Evolutionary conservation across 2,329 filamentous ascomycete genomes (phyloP).

Genomic region (Alternaria sp.): DNA sequence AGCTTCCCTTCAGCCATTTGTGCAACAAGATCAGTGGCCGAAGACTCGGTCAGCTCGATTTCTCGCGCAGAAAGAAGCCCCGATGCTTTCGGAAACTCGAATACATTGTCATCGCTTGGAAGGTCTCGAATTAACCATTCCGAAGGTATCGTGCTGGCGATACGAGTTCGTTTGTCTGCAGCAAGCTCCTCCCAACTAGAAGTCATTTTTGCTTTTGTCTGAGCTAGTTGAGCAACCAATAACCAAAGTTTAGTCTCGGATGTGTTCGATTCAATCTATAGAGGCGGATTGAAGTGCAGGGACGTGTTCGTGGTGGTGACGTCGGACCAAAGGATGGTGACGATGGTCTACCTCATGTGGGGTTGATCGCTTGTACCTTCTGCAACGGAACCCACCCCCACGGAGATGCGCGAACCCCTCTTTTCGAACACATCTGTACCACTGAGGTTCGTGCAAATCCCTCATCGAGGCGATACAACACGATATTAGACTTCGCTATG

Average conservation of each 20-base stretch:
- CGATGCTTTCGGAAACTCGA: slow-evolving; percentile 27
- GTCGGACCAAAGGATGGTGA: neutral
- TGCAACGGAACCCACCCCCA: neutral
- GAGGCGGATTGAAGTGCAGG: neutral
- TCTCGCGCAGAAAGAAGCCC: slow-evolving; percentile 37
- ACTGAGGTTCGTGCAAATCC: neutral
- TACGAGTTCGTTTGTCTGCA: slow-evolving; percentile 28
- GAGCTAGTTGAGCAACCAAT: neutral
- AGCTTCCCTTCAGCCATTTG: slow-evolving; percentile 25
- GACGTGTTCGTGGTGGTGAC: neutral
- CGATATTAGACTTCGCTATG: neutral
- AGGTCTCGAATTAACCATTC: slow-evolving; percentile 28
- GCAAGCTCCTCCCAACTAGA: slow-evolving; percentile 31
- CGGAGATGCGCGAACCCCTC: neutral
- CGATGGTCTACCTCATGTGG: neutral
- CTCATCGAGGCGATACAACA: neutral
- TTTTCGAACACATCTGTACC: neutral
- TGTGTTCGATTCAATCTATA: neutral
- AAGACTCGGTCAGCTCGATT: slow-evolving; percentile 34
- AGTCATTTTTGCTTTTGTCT: neutral
- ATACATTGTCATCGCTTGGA: slow-evolving; percentile 17
- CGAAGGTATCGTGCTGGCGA: slow-evolving; percentile 33
- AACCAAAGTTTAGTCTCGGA: neutral
- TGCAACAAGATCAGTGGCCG: slow-evolving; percentile 32
- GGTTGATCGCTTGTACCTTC: neutral